Base-by-base conservation (phyloP, 176 grass and related monocot genomes). In the Carex scoparia region DNA sequence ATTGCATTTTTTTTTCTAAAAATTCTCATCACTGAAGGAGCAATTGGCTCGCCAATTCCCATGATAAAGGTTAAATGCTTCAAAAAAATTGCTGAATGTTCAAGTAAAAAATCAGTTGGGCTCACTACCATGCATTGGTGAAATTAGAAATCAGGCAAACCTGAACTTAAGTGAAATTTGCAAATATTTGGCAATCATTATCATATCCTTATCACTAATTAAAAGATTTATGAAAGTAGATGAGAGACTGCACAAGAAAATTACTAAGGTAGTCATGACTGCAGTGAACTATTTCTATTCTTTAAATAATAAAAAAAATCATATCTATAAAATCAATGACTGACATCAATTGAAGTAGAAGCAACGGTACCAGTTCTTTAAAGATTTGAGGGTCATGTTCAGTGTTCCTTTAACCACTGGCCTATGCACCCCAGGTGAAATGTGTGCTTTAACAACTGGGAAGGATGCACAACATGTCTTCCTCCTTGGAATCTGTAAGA, bases 371-470 rank as follows among this genome's bases (percentile, higher is more conserved):
- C 12, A 13, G 63, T 30, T 73, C 38, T 16, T n/a, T 48, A 23
- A 14, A 14, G 12, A 14, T 56, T 56, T 10, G 12, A 56, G 12
- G 53, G 18, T 67, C 91, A 90, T 12, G 88, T 97, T 0, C 88
- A 83, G 65, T 94, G 90, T 48, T 92, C 69, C 38, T 68, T 81
- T 74, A 94, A 68, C 90, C 92, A 97, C 65, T 88, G 86, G 85
- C 91, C 94, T 86, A 94, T 94, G 94, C 94, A 97, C 72, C 61
- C 57, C 23, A 84, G 83, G 81, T 94, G 94, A 40, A 88, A 94
- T 86, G 81, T 97, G 90, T 61, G 83, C 86, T 23, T 23, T 23
- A 23, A 67, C 92, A 94, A 62, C 70, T 89, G 9, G 90, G 86
- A 30, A 97, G 90, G 61, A 94, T 83, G 28, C 86, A 86, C 86